Conservation (phyloP, 2,329 filamentous ascomycete genomes). For the Lojkania enalia region DNA sequence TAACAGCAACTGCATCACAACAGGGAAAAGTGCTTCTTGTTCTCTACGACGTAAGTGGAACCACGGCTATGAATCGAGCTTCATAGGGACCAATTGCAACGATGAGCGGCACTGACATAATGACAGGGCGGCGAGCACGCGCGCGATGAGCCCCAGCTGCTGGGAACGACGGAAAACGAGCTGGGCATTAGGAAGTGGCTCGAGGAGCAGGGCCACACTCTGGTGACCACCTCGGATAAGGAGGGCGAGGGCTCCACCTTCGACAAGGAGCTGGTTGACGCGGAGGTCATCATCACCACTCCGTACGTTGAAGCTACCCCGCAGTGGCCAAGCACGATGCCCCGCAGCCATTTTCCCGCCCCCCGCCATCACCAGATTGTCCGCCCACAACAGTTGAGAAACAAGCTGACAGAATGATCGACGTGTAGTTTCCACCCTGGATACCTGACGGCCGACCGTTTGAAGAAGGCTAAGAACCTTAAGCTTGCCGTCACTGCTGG, state of each 20-base stretch:
- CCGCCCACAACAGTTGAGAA: not conserved
- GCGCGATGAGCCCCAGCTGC: constrained; percentile 81
- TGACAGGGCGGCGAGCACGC: constrained; percentile 76
- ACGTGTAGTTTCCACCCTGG: constrained; percentile 88
- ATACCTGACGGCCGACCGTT: constrained; percentile 93
- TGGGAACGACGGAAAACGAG: constrained; percentile 98
- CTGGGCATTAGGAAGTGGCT: constrained; percentile 97
- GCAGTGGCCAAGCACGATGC: constrained; percentile 23
- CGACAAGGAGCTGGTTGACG: constrained; percentile 93
- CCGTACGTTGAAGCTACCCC: constrained; percentile 63
- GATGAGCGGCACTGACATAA: constrained; percentile 33
- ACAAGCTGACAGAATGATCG: constrained; percentile 5
- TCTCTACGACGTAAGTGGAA: constrained; percentile 81
- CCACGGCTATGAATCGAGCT: too few relatives aligned
- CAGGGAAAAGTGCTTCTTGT: constrained; percentile 96
- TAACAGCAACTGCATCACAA: constrained; percentile 66
- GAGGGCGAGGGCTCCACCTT: constrained; percentile 91
- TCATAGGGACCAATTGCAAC: constrained; percentile 1
- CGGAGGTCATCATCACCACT: constrained; percentile 98
- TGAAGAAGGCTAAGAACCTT: constrained; percentile 97
- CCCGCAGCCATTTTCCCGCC: constrained; percentile 28
- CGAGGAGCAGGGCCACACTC: constrained; percentile 93
- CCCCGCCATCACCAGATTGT: constrained; percentile 4
- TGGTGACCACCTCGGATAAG: constrained; percentile 97
- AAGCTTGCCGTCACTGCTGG: constrained; percentile 96